These are phyloP conservation scores for Lactarius pseudohatsudake DNA, from an alignment of 768 basidiomycete species.

Conservation along the genomic window DNA sequence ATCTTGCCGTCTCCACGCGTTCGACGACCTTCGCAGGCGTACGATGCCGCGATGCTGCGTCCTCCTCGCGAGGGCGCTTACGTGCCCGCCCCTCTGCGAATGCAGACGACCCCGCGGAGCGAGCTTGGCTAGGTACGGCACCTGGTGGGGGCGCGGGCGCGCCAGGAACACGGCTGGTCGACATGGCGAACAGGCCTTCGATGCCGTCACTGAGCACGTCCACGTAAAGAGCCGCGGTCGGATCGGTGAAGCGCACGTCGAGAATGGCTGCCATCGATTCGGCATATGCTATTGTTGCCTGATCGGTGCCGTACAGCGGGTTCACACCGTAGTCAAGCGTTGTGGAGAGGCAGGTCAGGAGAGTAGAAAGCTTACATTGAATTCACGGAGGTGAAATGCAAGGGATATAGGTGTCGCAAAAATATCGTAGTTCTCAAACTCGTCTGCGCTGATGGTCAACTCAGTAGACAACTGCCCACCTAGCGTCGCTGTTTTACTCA, in stretches of 20 bases:
- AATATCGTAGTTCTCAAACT: slow-evolving; percentile 78
- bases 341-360: slow-evolving; percentile 14
- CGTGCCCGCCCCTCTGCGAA: slow-evolving; percentile 11
- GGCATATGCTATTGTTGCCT: slow-evolving; percentile 82
- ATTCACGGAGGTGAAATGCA: slow-evolving; percentile 80
- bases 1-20: slow-evolving; percentile 18
- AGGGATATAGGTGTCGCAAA: slow-evolving; percentile 62
- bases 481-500: slow-evolving; percentile 32
- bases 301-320: slow-evolving; percentile 7
- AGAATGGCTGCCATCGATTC: slow-evolving; percentile 66
- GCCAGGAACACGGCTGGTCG: slow-evolving; percentile 64
- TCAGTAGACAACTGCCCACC: slow-evolving; percentile 72
- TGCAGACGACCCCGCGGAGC: slow-evolving; percentile 15
- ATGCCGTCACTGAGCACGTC: slow-evolving; percentile 67
- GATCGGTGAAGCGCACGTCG: slow-evolving; percentile 74
- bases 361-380: slow-evolving; percentile 53
- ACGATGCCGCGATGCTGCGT: slow-evolving; percentile 9
- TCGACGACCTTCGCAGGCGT: slow-evolving; percentile 27
- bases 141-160: slow-evolving; percentile 10
- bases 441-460: slow-evolving; percentile 70
- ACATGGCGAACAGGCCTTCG: slow-evolving; percentile 73
- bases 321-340: not conserved
- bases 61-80: slow-evolving; percentile 26
- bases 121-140: slow-evolving; percentile 9
- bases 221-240: slow-evolving; percentile 72